Evolutionary conservation across 192 early-diverging fungal species (phyloP).

Genomic region (Ambispora gerdemannii): DNA sequence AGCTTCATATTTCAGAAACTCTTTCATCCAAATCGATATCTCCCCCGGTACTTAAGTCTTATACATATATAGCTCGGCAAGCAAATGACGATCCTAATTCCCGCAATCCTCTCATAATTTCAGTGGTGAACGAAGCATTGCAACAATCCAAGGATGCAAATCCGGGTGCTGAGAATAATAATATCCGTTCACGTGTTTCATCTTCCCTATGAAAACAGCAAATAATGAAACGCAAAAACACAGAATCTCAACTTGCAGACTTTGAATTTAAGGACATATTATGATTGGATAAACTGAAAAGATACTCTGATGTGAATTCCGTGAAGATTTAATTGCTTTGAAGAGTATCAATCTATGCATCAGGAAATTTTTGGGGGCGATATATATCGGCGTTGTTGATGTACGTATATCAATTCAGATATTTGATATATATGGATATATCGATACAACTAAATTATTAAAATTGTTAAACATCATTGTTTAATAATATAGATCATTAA

Average conservation of each 20-base stretch:
- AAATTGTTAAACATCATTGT: no score
- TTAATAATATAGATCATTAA: no score
- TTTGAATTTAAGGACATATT: slow-evolving; percentile 24
- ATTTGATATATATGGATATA: no score
- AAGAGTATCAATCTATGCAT: slow-evolving; percentile 18
- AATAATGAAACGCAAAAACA: not conserved
- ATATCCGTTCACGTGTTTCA: not conserved
- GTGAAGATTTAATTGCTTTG: slow-evolving; percentile 23
- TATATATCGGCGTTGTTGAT: no score
- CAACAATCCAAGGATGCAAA: not conserved
- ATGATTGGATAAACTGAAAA: slow-evolving; percentile 13
- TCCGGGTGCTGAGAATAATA: not conserved
- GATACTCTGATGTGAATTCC: slow-evolving; percentile 8
- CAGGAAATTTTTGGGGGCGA: no score
- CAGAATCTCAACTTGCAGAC: slow-evolving; percentile 1
- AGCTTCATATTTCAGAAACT: slow-evolving; percentile 22
- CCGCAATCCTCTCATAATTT: not conserved
- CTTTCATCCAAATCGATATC: not conserved
- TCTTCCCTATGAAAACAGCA: not conserved
- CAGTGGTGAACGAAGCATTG: not conserved
- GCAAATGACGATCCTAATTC: slow-evolving; percentile 7
- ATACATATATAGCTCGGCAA: slow-evolving; percentile 4
- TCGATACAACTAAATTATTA: no score
- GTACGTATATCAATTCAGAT: no score
- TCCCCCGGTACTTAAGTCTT: slow-evolving; percentile 2